Percentiles rank a stretch among this genome's conserved stretches.
Evolutionary conservation across 2,329 filamentous ascomycete genomes (phyloP).

Genomic region (Aspergillus quadricinctus): DNA sequence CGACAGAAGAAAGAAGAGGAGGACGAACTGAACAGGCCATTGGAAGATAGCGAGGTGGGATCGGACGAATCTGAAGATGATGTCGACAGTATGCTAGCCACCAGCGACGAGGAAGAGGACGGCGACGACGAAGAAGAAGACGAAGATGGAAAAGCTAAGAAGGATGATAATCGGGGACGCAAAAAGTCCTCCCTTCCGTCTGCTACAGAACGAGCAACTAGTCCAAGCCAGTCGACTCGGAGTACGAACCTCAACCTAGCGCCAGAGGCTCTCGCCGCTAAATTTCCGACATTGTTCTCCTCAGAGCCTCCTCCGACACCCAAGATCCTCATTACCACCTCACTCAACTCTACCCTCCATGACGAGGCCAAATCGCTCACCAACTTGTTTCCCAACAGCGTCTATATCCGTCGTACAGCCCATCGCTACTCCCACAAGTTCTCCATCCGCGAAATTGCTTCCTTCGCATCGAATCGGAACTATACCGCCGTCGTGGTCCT

Average conservation of each 20-base stretch:
- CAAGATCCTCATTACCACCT: constrained; percentile 89
- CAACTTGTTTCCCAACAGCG: constrained; percentile 72
- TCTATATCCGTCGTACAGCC: constrained; percentile 78
- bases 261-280: constrained; percentile 56
- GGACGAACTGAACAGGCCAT: constrained; percentile 32
- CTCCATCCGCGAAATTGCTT: constrained; percentile 82
- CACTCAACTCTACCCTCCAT: constrained; percentile 83
- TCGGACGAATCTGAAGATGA: constrained; percentile 45
- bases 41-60: constrained; percentile 39
- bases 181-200: constrained; percentile 34
- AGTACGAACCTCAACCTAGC: constrained; percentile 58
- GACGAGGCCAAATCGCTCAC: constrained; percentile 73
- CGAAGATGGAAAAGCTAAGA: constrained; percentile 23
- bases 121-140: constrained; percentile 45
- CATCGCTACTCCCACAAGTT: constrained; percentile 88
- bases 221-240: constrained; percentile 51
- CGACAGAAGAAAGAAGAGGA: constrained; percentile 45
- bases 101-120: constrained; percentile 50
- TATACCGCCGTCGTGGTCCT: constrained; percentile 82
- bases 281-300: constrained; percentile 58
- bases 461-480: constrained; percentile 74
- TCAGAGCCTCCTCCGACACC: constrained; percentile 54
- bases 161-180: constrained; percentile 35
- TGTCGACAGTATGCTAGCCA: constrained; percentile 70
- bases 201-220: constrained; percentile 49